Base-by-base conservation (phyloP, 768 basidiomycete species). In the Trametes villosa region DNA sequence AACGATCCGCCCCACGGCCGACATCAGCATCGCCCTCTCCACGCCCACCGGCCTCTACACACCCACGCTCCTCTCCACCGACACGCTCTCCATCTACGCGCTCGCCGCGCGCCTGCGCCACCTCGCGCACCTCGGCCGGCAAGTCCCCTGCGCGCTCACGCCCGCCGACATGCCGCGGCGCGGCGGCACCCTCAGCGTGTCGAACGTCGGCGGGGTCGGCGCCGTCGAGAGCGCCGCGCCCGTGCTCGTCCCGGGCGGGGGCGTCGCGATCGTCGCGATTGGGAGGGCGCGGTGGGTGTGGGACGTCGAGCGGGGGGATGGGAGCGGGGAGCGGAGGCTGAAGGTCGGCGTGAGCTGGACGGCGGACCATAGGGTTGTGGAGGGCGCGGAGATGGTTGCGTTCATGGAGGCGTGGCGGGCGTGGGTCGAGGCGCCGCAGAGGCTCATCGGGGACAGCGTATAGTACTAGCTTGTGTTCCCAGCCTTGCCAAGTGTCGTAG, bases 371-470 rank as follows among this genome's bases (percentile, higher is more conserved):
- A 77, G 93, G 17, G 86, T 96, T 8, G 86, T 94, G 11, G 93
- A 96, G 70, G 93, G 93, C 4, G 93, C 92, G 1, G 93, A 96
- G 75, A 71, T 96, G 62, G 92, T 90, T 53, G 92, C 90, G 64
- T 93, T 96, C 71, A 89, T 93, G 61, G 92, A 94, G 76, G 78
- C 80, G 42, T 96, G 93, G 93, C 83, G 92, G 61, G 77, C 74
- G 17, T 92, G 86, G 79, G 89, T 94, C 17, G 92, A 94, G 75
- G 71, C 75, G 2, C 94, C 94, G 3, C 83, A 81, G 71, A 78
- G 88, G 71, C 68, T 93, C 60, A 81, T 92, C 65, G 91, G 67
- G 4, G 80, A 80, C 46, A 77, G 76, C 0, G 66, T 80, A 8
- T 66, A 56, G 46, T 30, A n/a, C n/a, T n/a, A n/a, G n/a, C n/a